Evolutionary conservation across 257 asterid genomes (phyloP).

Genomic region (Gentiana macrophylla): DNA sequence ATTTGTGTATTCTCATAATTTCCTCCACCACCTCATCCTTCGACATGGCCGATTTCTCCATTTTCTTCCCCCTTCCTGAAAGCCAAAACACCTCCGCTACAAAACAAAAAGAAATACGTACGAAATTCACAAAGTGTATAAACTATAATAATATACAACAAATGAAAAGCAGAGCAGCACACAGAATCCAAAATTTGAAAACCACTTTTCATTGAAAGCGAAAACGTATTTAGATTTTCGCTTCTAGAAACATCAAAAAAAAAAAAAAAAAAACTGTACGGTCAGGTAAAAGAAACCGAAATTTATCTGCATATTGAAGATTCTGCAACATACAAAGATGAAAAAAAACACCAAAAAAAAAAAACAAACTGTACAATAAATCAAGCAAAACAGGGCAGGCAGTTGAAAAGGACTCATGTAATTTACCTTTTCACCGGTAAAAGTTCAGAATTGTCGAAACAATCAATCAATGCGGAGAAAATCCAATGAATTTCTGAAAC

Average conservation of each 20-base stretch:
- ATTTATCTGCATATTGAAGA: too few species aligned
- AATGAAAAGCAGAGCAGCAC: background rate
- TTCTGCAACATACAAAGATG: too few species aligned
- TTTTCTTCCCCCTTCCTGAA: constrained; percentile 13
- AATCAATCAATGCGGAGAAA: too few species aligned
- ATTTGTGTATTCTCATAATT: constrained; percentile 66
- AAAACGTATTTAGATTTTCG: constrained; percentile 6
- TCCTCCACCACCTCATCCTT: constrained; percentile 56
- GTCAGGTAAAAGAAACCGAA: too few species aligned
- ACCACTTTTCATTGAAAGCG: background rate
- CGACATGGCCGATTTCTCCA: constrained; percentile 20
- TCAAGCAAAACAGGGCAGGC: too few species aligned
- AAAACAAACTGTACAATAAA: too few species aligned
- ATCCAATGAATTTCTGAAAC: too few species aligned
- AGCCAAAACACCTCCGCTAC: background rate
- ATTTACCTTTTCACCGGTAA: too few species aligned
- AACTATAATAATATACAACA: background rate
- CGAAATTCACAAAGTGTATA: background rate
- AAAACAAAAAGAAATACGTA: background rate
- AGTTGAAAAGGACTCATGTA: too few species aligned
- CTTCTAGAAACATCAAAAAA: background rate
- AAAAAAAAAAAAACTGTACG: too few species aligned
- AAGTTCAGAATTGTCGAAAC: too few species aligned
- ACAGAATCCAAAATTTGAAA: background rate
- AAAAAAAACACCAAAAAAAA: too few species aligned